phyloP scores from a whole-genome alignment of 1,284 basidiomycete species.

The Volvariella surrecta region DNA sequence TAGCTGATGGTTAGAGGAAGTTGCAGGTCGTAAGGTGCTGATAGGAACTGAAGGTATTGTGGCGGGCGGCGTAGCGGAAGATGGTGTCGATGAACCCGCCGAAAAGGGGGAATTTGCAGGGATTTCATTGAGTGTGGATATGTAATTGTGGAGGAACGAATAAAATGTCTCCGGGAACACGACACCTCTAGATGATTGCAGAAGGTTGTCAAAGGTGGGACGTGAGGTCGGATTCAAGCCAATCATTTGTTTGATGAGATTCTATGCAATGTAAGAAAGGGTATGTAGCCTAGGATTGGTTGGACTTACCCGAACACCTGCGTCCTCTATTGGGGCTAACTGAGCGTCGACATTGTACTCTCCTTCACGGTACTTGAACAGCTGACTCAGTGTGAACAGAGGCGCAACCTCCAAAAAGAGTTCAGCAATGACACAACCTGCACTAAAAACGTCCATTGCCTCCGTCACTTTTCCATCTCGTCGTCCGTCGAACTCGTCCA shows the following conservation, averaged over 20 bases:
- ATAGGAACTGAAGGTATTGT: slow-evolving; percentile 19
- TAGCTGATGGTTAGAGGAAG: slow-evolving; percentile 16
- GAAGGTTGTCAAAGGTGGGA: slow-evolving; percentile 78
- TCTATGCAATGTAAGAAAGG: slow-evolving; percentile 33
- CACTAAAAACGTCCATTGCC: slow-evolving; percentile 96
- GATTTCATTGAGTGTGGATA: slow-evolving; percentile 72
- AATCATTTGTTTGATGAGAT: slow-evolving; percentile 87
- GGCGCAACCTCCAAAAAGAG: slow-evolving; percentile 93
- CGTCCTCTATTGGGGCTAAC: slow-evolving; percentile 74
- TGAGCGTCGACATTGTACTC: slow-evolving; percentile 74
- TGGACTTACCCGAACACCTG: slow-evolving; percentile 64
- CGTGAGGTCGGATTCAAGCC: slow-evolving; percentile 69
- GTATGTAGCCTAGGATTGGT: slow-evolving; percentile 2
- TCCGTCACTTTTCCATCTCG: slow-evolving; percentile 83
- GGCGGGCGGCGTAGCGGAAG: slow-evolving; percentile 20
- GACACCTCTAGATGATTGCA: slow-evolving; percentile 68
- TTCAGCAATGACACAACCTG: slow-evolving; percentile 94
- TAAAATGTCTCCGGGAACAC: slow-evolving; percentile 93
- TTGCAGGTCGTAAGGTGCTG: slow-evolving; percentile 14
- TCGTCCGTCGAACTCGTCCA: slow-evolving; percentile 37
- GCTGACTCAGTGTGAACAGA: slow-evolving; percentile 89
- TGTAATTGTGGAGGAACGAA: slow-evolving; percentile 88
- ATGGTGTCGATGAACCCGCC: slow-evolving; percentile 19
- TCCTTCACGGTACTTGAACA: slow-evolving; percentile 92
- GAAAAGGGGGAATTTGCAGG: slow-evolving; percentile 36